Base-by-base conservation (phyloP, 306 rosid genomes). In the Sicyos baderoa region DNA sequence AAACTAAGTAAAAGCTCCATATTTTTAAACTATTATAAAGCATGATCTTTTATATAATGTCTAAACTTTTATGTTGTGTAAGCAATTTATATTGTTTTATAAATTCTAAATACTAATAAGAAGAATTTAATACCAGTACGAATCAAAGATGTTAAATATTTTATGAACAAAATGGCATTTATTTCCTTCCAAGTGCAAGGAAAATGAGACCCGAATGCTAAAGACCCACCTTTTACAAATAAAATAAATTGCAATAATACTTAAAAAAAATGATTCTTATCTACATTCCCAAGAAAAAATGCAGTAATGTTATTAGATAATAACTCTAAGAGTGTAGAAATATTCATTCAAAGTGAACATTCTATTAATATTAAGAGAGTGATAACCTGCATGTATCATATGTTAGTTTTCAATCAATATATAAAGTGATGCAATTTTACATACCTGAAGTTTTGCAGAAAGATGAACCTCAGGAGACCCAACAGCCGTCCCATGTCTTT, bases 391-490 rank as follows among this genome's bases (percentile, higher is more conserved):
- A 15, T 44, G 29, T 42, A 40, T 40, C 45, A 40, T 1, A 40
- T 7, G 45, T 40, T 40, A 40, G 45, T 40, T 40, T 7, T 40
- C 45, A 40, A 63, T 61, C 52, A 48, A 48, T 21, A 65, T 45
- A 65, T 19, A 47, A 65, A 18, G 13, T 45, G 21, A 18, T 47
- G 25, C 62, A 49, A 67, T 53, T 18, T 42, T 52, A 76, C 42
- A 40, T 71, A 86, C 98, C 94, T 93, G 97, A 74, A 93, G 95
- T 85, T 81, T 86, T 70, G 98, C 65, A 51, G 98, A 89, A 45
- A 89, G 82, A 84, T 93, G 98, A 89, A 88, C 85, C 90, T 89
- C 97, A 19, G 98, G 94, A 77, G 83, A 82, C 35, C 98, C 98
- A 50, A 93, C 98, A 52, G 98, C 83, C 23, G 96, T 88, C 57